Evolutionary conservation across 805 yeast species (phyloP).

Genomic region (Zygosaccharomyces pseudorouxii): DNA sequence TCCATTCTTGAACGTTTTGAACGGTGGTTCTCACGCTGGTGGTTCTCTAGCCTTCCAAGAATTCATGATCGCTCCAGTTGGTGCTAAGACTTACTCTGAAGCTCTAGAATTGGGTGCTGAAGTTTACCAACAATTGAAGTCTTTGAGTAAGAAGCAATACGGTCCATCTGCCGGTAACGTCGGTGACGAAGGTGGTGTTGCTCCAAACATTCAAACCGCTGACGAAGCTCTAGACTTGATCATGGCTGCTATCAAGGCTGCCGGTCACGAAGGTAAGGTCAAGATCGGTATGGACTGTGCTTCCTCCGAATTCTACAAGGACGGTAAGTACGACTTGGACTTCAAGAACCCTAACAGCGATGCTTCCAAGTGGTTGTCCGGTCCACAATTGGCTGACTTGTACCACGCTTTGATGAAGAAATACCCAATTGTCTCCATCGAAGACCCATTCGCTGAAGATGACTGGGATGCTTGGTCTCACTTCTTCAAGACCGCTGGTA

Average conservation of each 20-base stretch:
- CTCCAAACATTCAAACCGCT: conserved; percentile 93
- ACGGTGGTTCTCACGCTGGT: conserved; percentile 99
- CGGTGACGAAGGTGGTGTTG: conserved; percentile 99
- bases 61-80: conserved; percentile 97
- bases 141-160: conserved; percentile 88
- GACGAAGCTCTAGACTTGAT: conserved; percentile 96
- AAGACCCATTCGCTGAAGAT: conserved; percentile 99
- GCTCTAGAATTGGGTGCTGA: conserved; percentile 96
- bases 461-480: conserved; percentile 98
- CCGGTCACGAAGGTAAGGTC: conserved; percentile 94
- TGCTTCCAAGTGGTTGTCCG: conserved; percentile 84
- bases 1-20: conserved; percentile 97
- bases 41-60: conserved; percentile 99
- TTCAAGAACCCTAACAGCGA: conserved; percentile 97
- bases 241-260: conserved; percentile 79
- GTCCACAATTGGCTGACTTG: conserved; percentile 78
- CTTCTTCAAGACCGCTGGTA: conserved; percentile 68
- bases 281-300: conserved; percentile 94
- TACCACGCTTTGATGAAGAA: conserved; percentile 75
- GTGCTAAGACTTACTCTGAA: conserved; percentile 86
- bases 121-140: conserved; percentile 95
- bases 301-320: conserved; percentile 95
- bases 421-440: conserved; percentile 97
- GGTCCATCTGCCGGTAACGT: conserved; percentile 99
- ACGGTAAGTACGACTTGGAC: conserved; percentile 95